Evolutionary conservation across 2,329 filamentous ascomycete species (phyloP), one percentile per base, ranked within the genome.

Genomic region (Ascochyta rabiei): DNA sequence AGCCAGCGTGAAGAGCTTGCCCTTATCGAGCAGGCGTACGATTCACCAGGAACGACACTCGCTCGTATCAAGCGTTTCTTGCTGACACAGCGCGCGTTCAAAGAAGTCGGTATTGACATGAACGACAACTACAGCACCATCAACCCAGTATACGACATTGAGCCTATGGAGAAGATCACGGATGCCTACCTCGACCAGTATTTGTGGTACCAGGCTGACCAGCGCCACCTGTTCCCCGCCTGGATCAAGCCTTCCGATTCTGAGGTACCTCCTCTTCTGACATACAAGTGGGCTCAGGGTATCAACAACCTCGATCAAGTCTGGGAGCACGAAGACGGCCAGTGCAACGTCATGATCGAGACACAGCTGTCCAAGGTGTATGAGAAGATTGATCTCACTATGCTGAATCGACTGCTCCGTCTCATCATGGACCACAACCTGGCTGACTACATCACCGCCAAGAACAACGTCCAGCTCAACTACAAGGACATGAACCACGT

Each of bases 401-500:
- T 99, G 53, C 85, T 99, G 65, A 99, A 99, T 78, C 90, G 93
- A 54, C 83, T 99, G 28, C 82, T 99, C 44, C 86, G 95, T 42
- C 79, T 99, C 63, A 97, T 99, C 74, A 99, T 99, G 96, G 96
- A 99, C 69, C 95, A 99, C 82, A 99, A 99, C 75, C 79, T 99
- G 79, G 95, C 95, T 5, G 96, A 99, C 75, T 99, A 99, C 78
- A 99, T 99, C 71, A 97, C 93, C 1, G 92, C 93, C 33, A 99
- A 99, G 85, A 99, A 99, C 82, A 99, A 99, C 71, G 95, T 99
- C 12, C 93, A 97, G 74, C 84, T 99, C 60, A 97, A 96, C 59
- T 99, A 99, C 82, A 99, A 99, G 80, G 95, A 99, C 68, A 99
- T 99, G 95, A 98, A 97, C 72, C 95, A 99, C 71, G 95, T 96